Conservation (phyloP, 192 early-diverging fungal species). For the Martensiomyces pterosporus region DNA sequence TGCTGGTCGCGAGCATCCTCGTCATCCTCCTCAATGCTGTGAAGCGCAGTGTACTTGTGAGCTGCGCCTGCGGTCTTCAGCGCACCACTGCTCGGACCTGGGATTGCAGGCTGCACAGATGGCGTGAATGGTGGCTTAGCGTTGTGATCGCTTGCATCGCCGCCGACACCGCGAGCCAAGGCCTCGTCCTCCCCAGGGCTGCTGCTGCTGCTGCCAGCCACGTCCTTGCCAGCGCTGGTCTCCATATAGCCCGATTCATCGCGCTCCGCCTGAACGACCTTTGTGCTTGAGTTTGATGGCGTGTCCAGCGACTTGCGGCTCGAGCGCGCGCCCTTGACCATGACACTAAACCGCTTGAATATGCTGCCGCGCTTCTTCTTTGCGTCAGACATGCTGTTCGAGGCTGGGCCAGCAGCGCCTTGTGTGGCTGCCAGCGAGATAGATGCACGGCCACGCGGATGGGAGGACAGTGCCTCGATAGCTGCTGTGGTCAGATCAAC, state of each 20-base stretch:
- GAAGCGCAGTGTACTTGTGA: slow-evolving; percentile 11
- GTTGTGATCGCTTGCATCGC: not conserved
- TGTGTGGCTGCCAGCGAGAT: slow-evolving; percentile 7
- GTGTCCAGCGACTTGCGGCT: slow-evolving; percentile 8
- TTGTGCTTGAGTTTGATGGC: slow-evolving; percentile 7
- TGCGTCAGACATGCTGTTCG: slow-evolving; percentile 7
- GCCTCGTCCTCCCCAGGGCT: not conserved
- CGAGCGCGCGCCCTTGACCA: slow-evolving; percentile 34
- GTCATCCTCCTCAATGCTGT: slow-evolving; percentile 25
- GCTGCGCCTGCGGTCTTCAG: too few relatives aligned
- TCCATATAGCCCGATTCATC: too few relatives aligned
- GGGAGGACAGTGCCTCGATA: slow-evolving; percentile 32
- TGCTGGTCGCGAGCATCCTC: slow-evolving; percentile 6
- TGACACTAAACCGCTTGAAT: slow-evolving; percentile 41
- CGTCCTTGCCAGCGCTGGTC: too few relatives aligned
- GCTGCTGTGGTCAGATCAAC: slow-evolving; percentile 48
- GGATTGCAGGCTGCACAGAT: too few relatives aligned
- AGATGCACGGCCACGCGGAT: slow-evolving; percentile 17
- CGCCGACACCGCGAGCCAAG: not conserved
- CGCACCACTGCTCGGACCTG: too few relatives aligned
- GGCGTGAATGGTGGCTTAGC: too few relatives aligned
- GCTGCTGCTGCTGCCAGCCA: too few relatives aligned
- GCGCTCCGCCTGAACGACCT: not conserved
- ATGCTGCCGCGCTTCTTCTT: slow-evolving; percentile 35
- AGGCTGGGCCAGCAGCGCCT: not conserved